phyloP scores from a whole-genome alignment of 495 filamentous ascomycete genomes.

The Podospora appendiculata region DNA sequence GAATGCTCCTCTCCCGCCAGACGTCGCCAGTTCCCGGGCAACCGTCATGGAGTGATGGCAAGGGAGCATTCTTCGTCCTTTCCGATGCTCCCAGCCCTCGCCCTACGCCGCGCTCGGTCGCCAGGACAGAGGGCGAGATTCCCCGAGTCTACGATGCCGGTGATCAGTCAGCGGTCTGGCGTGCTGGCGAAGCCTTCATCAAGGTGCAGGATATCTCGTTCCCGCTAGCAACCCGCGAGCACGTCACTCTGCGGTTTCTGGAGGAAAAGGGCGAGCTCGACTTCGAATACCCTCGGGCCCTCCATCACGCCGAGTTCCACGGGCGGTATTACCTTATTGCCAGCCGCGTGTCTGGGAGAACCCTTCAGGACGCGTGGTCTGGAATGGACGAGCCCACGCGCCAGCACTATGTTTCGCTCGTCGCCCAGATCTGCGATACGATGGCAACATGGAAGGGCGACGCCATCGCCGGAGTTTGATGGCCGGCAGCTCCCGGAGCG shows the following conservation, averaged over 20 bases:
- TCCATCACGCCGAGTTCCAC: conserved; percentile 6
- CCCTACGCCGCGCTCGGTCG: neutral
- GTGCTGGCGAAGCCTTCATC: conserved; percentile 10
- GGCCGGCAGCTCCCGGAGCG: conserved; percentile 2
- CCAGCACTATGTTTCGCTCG: conserved; percentile 1
- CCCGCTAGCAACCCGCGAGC: conserved; percentile 1
- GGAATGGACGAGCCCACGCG: conserved; percentile 2
- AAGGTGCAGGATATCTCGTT: neutral
- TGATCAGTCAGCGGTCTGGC: conserved; percentile 7
- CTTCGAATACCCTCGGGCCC: conserved; percentile 2
- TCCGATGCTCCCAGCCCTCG: conserved; percentile 2
- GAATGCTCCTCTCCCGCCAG: conserved; percentile 3
- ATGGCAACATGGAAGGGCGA: conserved; percentile 4
- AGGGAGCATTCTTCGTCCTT: conserved; percentile 5
- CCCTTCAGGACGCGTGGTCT: conserved; percentile 3
- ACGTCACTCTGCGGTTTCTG: conserved; percentile 8
- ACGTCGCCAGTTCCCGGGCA: neutral
- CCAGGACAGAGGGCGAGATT: neutral
- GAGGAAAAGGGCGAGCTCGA: neutral
- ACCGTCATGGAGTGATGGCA: conserved; percentile 8
- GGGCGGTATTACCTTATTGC: conserved; percentile 6
- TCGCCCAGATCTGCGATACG: conserved; percentile 1
- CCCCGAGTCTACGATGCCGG: conserved; percentile 2
- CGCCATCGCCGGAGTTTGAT: conserved; percentile 2
- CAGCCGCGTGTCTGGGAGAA: conserved; percentile 1